Percentiles rank a stretch among this genome's conserved stretches.
phyloP scores from a whole-genome alignment of 495 filamentous ascomycete genomes.

The Lasiosphaeriaceae sp. region DNA sequence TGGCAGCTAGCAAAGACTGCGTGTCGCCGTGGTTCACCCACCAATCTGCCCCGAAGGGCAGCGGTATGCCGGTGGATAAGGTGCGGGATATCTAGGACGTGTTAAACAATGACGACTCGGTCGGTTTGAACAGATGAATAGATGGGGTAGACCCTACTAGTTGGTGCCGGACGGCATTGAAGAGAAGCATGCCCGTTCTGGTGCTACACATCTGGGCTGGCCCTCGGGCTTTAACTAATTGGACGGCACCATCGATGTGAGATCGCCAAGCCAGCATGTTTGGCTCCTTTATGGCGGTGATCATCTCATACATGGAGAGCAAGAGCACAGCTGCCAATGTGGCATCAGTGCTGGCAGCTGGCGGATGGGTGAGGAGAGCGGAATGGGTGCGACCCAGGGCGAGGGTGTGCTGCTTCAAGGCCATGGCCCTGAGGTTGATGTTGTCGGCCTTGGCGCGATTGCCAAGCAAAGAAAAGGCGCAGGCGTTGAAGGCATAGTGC shows the following conservation, averaged over 20 bases:
- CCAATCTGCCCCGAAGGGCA: slow-evolving; percentile 43
- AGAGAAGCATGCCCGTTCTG: slow-evolving; percentile 42
- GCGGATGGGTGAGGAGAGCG: slow-evolving; percentile 50
- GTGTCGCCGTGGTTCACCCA: slow-evolving; percentile 40
- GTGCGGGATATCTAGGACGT: slow-evolving; percentile 36
- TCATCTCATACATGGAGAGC: slow-evolving; percentile 33
- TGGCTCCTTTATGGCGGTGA: slow-evolving; percentile 40
- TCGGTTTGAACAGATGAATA: not conserved
- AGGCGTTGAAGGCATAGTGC: slow-evolving; percentile 54
- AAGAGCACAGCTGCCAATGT: slow-evolving; percentile 24
- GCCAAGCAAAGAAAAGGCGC: slow-evolving; percentile 51
- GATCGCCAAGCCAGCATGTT: slow-evolving; percentile 48
- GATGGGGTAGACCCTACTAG: slow-evolving; percentile 33
- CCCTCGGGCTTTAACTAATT: slow-evolving; percentile 48
- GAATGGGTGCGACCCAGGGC: slow-evolving; percentile 52
- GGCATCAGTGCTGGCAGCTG: slow-evolving; percentile 23
- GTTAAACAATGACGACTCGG: slow-evolving; percentile 3
- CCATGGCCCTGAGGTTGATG: slow-evolving; percentile 31
- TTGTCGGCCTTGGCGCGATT: slow-evolving; percentile 36
- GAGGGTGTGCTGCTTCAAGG: slow-evolving; percentile 41
- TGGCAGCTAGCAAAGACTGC: slow-evolving; percentile 30
- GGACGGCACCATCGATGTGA: slow-evolving; percentile 52
- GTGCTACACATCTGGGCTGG: slow-evolving; percentile 44
- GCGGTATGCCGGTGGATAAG: slow-evolving; percentile 34
- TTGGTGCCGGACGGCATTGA: slow-evolving; percentile 45